These are phyloP conservation scores for Colletotrichum cereale DNA, from an alignment of 2,329 filamentous ascomycete species.

Conservation along the genomic window DNA sequence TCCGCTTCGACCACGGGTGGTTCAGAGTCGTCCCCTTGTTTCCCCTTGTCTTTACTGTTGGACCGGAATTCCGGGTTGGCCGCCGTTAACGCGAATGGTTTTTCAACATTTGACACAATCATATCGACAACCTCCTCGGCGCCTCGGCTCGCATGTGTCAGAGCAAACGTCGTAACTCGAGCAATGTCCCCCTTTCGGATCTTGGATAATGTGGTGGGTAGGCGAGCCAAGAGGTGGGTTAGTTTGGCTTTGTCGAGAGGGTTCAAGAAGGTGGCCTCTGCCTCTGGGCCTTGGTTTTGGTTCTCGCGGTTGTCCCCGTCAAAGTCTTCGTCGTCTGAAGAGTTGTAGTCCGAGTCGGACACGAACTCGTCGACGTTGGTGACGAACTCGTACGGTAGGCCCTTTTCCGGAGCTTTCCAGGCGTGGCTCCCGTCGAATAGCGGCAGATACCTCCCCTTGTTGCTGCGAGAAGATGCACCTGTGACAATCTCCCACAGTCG, in stretches of 20 bases:
- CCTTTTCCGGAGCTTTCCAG: slow-evolving; percentile 82
- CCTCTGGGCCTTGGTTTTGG: slow-evolving; percentile 55
- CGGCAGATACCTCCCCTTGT: slow-evolving; percentile 67
- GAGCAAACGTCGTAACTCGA: slow-evolving; percentile 87
- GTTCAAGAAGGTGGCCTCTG: slow-evolving; percentile 77
- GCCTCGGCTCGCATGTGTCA: slow-evolving; percentile 85
- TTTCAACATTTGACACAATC: slow-evolving; percentile 84
- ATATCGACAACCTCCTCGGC: slow-evolving; percentile 93
- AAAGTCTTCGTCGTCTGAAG: slow-evolving; percentile 83
- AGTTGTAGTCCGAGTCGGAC: slow-evolving; percentile 87
- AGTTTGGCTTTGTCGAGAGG: slow-evolving; percentile 88
- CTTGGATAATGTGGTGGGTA: slow-evolving; percentile 81
- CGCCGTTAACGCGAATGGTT: slow-evolving; percentile 79
- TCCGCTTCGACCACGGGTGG: slow-evolving; percentile 53
- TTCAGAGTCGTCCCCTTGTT: slow-evolving; percentile 51
- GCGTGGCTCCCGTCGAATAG: slow-evolving; percentile 82
- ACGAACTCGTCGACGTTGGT: slow-evolving; percentile 83
- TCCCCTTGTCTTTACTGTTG: slow-evolving; percentile 43
- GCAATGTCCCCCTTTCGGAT: slow-evolving; percentile 89
- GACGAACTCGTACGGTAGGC: slow-evolving; percentile 84
- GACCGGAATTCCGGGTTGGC: slow-evolving; percentile 64
- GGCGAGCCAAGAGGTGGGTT: slow-evolving; percentile 82
- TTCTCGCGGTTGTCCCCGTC: slow-evolving; percentile 70
- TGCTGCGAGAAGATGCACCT: slow-evolving; percentile 62
- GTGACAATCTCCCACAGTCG: slow-evolving; percentile 89